Evolutionary conservation across 164 flowering plant species (phyloP).

Genomic region (Vitis amurensis): DNA sequence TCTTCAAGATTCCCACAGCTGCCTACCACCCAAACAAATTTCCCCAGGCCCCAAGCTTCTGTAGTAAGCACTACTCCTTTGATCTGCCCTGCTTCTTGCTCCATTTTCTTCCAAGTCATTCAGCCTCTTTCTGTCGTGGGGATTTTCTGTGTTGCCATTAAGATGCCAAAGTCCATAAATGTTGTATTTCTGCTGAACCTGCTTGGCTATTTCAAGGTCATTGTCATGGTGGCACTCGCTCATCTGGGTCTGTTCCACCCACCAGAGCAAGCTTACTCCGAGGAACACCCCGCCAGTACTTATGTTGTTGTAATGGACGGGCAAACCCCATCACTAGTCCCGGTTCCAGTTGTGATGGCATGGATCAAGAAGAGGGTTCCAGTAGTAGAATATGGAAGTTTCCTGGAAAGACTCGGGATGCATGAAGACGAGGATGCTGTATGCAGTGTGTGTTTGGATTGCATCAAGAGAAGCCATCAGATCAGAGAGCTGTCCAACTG

Average conservation of each 20-base stretch:
- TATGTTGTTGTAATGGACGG: slow-evolving; percentile 1
- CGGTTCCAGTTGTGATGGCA: neutral
- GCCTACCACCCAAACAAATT: too few relatives aligned
- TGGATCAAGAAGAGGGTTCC: slow-evolving; percentile 2
- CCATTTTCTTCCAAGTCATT: too few relatives aligned
- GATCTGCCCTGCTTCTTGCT: too few relatives aligned
- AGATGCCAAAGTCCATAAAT: neutral
- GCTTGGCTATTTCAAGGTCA: neutral
- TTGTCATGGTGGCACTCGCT: neutral
- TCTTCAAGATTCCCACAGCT: too few relatives aligned
- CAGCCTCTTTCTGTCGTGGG: too few relatives aligned
- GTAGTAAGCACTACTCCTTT: too few relatives aligned
- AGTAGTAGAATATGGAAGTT: neutral
- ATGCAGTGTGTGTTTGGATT: slow-evolving; percentile 21
- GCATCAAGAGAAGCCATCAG: slow-evolving; percentile 6
- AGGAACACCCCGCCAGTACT: neutral
- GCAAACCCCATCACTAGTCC: neutral
- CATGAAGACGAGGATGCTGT: neutral
- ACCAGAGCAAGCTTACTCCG: neutral
- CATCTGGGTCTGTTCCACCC: neutral
- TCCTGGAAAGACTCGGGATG: neutral
- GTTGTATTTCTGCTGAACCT: neutral
- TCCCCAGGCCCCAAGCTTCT: too few relatives aligned
- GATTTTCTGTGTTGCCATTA: neutral
- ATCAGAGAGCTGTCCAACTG: slow-evolving; percentile 24